Evolutionary conservation across 768 basidiomycete genomes (phyloP).

Genomic region (Hygrophorus pudorinus): DNA sequence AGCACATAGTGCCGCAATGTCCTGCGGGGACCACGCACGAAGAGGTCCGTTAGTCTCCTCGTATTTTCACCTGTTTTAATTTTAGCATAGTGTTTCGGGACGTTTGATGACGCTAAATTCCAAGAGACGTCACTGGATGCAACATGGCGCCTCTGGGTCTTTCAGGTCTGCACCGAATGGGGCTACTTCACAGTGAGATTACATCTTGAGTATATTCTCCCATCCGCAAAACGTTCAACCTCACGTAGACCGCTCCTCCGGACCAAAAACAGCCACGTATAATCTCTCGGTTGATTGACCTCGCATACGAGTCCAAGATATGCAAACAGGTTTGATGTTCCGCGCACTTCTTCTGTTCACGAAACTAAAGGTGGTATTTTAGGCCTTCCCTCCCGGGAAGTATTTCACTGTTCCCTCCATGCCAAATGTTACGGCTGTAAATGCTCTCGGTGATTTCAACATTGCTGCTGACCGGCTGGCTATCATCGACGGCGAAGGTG

Average conservation of each 20-base stretch:
- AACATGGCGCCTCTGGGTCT: slow-evolving; percentile 80
- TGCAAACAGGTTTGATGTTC: slow-evolving; percentile 41
- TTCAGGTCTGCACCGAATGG: slow-evolving; percentile 94
- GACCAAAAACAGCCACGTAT: slow-evolving; percentile 62
- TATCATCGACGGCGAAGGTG: slow-evolving; percentile 81
- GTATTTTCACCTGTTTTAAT: background rate
- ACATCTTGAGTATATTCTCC: background rate
- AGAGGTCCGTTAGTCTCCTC: slow-evolving; percentile 17
- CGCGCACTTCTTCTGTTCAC: background rate
- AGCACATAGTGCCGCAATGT: slow-evolving; percentile 54
- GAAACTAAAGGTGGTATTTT: background rate
- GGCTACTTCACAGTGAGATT: slow-evolving; percentile 75
- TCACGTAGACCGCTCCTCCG: slow-evolving; percentile 58
- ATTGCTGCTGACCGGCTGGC: slow-evolving; percentile 76
- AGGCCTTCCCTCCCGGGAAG: slow-evolving; percentile 75
- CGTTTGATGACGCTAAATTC: slow-evolving; percentile 60
- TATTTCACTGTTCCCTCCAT: slow-evolving; percentile 58
- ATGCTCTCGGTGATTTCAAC: slow-evolving; percentile 74
- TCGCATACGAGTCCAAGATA: slow-evolving; percentile 61
- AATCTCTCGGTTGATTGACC: slow-evolving; percentile 65
- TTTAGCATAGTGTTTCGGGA: slow-evolving; percentile 75
- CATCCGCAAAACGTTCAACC: background rate
- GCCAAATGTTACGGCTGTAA: slow-evolving; percentile 80
- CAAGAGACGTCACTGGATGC: slow-evolving; percentile 51
- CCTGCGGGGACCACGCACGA: slow-evolving; percentile 30